Evolutionary conservation across 1,284 basidiomycete genomes (phyloP).

Genomic region (Boletus semigastroideus): DNA sequence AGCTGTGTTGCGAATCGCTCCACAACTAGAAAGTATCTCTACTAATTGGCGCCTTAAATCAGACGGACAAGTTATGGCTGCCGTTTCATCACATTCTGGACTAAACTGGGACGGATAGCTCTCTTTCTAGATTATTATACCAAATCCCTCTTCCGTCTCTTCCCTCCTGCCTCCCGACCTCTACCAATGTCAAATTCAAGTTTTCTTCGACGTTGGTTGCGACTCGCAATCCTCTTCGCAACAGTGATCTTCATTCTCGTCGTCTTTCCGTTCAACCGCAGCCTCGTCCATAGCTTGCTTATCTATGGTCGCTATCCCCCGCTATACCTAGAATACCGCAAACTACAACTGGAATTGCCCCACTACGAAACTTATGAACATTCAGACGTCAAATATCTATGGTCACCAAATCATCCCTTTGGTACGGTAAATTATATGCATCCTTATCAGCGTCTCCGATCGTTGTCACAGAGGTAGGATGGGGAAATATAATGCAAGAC

Average conservation of each 20-base stretch:
- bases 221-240: constrained; percentile 5
- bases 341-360: constrained; percentile 14
- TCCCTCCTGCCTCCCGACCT: not conserved
- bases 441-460: constrained; percentile 1
- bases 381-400: constrained; percentile 29
- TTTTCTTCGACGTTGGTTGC: not conserved
- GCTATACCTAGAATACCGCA: constrained; percentile 15
- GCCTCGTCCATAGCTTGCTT: constrained; percentile 19
- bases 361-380: constrained; percentile 23
- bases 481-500: constrained; percentile 46
- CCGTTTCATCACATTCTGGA: not conserved
- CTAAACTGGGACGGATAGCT: not conserved
- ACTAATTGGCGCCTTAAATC: not conserved
- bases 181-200: constrained; percentile 6
- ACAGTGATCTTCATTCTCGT: constrained; percentile 13
- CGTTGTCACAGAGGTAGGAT: constrained; percentile 30
- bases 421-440: constrained; percentile 4
- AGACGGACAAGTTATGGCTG: not conserved
- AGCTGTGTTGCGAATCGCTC: not conserved
- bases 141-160: not conserved
- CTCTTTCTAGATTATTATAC: not conserved
- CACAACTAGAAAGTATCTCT: not conserved
- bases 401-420: constrained; percentile 30
- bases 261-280: constrained; percentile 29
- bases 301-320: constrained; percentile 25